These are phyloP conservation scores for Pseudogymnoascus pannorum DNA, from an alignment of 2,329 filamentous ascomycete species.

Conservation along the genomic window DNA sequence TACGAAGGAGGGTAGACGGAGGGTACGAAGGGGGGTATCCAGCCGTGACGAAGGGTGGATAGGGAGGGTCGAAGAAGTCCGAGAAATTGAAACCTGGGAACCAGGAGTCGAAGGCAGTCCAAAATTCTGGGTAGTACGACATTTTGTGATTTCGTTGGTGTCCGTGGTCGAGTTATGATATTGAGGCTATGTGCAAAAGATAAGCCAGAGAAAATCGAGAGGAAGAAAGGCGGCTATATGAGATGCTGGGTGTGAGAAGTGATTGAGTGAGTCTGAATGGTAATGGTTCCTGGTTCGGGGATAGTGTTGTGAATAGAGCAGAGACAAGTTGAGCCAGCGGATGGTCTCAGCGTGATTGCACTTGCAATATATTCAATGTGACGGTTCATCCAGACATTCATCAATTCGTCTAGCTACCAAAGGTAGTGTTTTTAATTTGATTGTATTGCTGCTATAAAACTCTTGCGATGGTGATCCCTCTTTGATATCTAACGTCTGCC, in stretches of 20 bases:
- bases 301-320: background rate
- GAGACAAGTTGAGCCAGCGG: background rate
- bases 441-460: conserved; percentile 5
- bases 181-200: background rate
- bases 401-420: background rate
- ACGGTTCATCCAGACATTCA: no score
- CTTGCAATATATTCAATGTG: background rate
- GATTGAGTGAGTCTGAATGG: background rate
- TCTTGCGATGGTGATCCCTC: conserved; percentile 1
- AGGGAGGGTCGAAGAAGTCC: background rate
- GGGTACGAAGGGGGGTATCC: background rate
- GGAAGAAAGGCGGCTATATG: background rate
- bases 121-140: background rate
- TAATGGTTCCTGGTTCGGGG: background rate
- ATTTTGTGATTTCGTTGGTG: background rate
- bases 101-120: background rate
- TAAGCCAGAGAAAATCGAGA: no score
- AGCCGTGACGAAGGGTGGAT: background rate
- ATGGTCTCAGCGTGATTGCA: background rate
- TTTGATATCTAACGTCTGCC: conserved; percentile 6
- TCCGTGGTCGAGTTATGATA: background rate
- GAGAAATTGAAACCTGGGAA: background rate
- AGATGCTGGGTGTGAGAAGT: background rate
- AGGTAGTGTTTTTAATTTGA: conserved; percentile 7
- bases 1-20: background rate